Conservation (phyloP, 2,329 filamentous ascomycete species). For the Thielaviopsis ethacetica region DNA sequence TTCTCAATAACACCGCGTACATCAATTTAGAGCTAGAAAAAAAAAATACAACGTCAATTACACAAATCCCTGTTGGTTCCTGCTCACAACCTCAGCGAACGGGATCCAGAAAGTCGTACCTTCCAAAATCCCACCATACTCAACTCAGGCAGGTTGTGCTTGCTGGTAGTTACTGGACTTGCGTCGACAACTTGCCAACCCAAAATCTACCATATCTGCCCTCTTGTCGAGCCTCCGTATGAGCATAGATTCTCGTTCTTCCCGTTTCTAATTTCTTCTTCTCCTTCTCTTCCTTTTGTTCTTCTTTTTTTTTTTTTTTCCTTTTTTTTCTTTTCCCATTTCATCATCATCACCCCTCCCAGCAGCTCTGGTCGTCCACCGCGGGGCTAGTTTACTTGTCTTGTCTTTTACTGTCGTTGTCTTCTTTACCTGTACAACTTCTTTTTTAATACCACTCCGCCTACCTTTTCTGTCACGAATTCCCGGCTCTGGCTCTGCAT, state of each 20-base stretch:
- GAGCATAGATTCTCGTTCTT: background rate
- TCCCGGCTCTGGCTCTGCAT: background rate
- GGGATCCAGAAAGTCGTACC: slow-evolving; percentile 5
- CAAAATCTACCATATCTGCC: slow-evolving; percentile 8
- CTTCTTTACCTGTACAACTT: slow-evolving; percentile 11
- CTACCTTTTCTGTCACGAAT: background rate
- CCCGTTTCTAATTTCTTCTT: background rate
- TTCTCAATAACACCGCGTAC: background rate
- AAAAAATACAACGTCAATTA: background rate
- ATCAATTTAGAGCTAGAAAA: background rate
- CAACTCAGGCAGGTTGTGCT: background rate
- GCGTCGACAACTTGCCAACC: slow-evolving; percentile 1
- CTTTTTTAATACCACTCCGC: slow-evolving; percentile 7
- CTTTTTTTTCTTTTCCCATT: slow-evolving; percentile 5
- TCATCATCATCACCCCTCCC: slow-evolving; percentile 6
- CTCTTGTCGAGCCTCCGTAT: slow-evolving; percentile 4
- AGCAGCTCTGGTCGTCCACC: slow-evolving; percentile 7
- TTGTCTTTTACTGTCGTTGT: slow-evolving; percentile 1
- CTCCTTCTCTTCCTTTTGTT: background rate
- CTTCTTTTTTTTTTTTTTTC: background rate
- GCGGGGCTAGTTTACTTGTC: slow-evolving; percentile 6
- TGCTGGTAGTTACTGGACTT: background rate
- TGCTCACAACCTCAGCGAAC: background rate
- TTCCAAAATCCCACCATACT: slow-evolving; percentile 3
- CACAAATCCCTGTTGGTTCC: slow-evolving; percentile 4